Evolutionary conservation across 2,329 filamentous ascomycete genomes (phyloP).

Genomic region (Alternaria postmessia): DNA sequence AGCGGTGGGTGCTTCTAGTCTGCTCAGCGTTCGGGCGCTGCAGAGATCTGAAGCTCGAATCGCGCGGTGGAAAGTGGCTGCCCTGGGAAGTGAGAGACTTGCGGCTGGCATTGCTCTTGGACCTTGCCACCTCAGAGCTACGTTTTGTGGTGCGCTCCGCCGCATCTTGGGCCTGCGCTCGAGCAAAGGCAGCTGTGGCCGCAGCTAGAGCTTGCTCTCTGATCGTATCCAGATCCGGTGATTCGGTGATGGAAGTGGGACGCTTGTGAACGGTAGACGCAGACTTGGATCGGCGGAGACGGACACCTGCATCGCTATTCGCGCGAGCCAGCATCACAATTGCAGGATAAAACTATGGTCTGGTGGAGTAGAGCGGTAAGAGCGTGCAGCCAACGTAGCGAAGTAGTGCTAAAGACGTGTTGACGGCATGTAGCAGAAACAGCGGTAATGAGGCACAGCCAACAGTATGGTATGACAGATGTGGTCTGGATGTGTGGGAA

Average conservation of each 20-base stretch:
- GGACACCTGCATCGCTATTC: constrained; percentile 48
- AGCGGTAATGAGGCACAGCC: constrained; percentile 11
- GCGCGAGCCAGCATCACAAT: constrained; percentile 45
- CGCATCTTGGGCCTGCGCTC: constrained; percentile 39
- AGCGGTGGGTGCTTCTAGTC: constrained; percentile 16
- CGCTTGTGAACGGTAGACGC: constrained; percentile 42
- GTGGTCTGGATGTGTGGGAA: neutral
- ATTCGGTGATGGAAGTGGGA: constrained; percentile 23
- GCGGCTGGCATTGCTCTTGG: constrained; percentile 47
- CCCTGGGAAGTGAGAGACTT: constrained; percentile 45
- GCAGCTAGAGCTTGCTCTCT: constrained; percentile 51
- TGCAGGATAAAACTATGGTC: constrained; percentile 26
- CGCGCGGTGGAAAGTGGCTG: constrained; percentile 49
- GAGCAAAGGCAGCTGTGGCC: constrained; percentile 47
- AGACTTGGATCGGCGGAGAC: constrained; percentile 51
- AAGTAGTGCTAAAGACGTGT: constrained; percentile 33
- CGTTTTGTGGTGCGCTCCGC: constrained; percentile 22
- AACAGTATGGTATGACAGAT: constrained; percentile 1
- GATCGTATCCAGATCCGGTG: constrained; percentile 37
- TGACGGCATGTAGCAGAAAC: constrained; percentile 27
- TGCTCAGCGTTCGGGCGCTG: constrained; percentile 26
- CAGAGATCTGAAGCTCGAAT: constrained; percentile 39
- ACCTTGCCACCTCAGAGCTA: constrained; percentile 33
- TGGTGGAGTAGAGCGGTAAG: constrained; percentile 28
- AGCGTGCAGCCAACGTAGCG: constrained; percentile 26